Evolutionary conservation across 2,329 filamentous ascomycete genomes (phyloP).

Genomic region (Claviceps sorghi): DNA sequence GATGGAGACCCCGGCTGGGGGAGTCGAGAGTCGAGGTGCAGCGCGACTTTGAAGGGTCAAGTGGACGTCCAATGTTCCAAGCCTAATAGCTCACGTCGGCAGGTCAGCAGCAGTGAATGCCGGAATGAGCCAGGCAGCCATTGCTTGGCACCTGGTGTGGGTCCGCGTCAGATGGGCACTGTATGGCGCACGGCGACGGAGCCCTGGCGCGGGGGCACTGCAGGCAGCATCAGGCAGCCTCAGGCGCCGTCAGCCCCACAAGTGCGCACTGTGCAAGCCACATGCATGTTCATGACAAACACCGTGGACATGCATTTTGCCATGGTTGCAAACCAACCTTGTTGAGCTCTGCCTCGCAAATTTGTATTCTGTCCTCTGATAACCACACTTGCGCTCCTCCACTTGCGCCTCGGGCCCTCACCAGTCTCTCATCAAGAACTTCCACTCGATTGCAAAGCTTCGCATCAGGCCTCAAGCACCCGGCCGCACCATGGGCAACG

Average conservation of each 20-base stretch:
- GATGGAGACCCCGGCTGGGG: not conserved
- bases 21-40: conserved; percentile 1
- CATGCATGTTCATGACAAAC: not conserved
- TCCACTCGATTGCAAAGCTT: not conserved
- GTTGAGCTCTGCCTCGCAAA: no score
- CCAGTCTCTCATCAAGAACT: not conserved
- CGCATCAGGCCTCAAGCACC: not conserved
- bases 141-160: not conserved
- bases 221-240: not conserved
- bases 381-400: not conserved
- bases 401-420: not conserved
- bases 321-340: no score
- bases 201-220: not conserved
- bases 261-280: not conserved
- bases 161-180: conserved; percentile 6
- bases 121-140: not conserved
- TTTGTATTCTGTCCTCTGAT: no score
- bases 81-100: not conserved
- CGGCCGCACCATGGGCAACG: conserved; percentile 63
- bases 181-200: conserved; percentile 1
- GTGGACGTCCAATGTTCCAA: no score
- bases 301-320: no score
- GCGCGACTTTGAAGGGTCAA: no score
- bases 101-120: not conserved
- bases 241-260: not conserved